A percentile compares a stretch with the other conserved stretches of the same genome.
These are phyloP conservation scores for Sesbania bispinosa DNA, from an alignment of 306 rosid species.

Conservation along the genomic window DNA sequence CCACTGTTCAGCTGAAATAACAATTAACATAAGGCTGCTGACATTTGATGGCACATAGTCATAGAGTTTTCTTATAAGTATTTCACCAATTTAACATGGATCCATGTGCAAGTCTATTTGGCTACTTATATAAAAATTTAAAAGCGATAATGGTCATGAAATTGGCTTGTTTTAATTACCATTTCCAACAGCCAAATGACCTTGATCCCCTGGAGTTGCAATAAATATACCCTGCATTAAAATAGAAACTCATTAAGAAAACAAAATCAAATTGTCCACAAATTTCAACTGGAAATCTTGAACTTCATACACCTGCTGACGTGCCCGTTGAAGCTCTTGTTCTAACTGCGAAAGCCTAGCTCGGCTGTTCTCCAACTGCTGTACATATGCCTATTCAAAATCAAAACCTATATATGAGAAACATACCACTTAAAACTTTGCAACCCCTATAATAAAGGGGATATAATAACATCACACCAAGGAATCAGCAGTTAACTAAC, in stretches of 20 bases:
- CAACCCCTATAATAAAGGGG: neutral
- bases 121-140: neutral
- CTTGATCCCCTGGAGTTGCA: conserved; percentile 46
- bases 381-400: conserved; percentile 86
- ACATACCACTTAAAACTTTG: conserved; percentile 30
- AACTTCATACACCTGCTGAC: conserved; percentile 64
- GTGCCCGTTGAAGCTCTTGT: conserved; percentile 77
- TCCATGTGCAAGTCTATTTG: neutral
- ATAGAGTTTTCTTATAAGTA: neutral
- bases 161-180: conserved; percentile 31
- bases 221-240: conserved; percentile 50
- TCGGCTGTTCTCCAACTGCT: conserved; percentile 71
- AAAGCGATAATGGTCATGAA: neutral
- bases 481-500: neutral
- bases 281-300: neutral
- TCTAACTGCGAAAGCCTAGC: conserved; percentile 66
- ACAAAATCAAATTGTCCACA: neutral
- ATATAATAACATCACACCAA: neutral
- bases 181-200: conserved; percentile 50
- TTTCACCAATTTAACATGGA: neutral
- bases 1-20: neutral
- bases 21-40: neutral
- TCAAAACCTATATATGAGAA: conserved; percentile 48
- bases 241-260: neutral
- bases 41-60: neutral